Base-by-base conservation (phyloP, 2,329 filamentous ascomycete genomes). In the Ceratocystis diversiconidia region DNA sequence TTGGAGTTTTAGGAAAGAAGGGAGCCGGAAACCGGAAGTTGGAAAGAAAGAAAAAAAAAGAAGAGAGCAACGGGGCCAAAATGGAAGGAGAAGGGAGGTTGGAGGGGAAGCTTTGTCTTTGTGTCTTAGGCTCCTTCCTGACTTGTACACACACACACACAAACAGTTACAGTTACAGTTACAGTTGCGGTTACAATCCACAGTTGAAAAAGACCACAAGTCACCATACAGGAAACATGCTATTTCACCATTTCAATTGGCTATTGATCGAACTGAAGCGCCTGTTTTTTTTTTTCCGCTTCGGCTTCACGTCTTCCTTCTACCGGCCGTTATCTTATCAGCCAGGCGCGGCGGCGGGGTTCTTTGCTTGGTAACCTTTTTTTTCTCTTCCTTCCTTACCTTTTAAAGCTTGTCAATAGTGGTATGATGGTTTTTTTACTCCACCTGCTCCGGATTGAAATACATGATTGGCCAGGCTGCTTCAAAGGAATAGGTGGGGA, bases 301-400 rank as follows among this genome's bases (percentile, higher is more conserved):
- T 59, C 55, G 55, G 55, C 55, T 59, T 59, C 25, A 59, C 7
- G 19, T 30, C 55, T 30, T 59, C 55, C 55, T 36, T 32, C 28
- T 32, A n/a, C 55, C 25, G 55, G 7, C 8, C 25, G 55, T 64
- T 66, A 64, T 66, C 65, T 64, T 66, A 66, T 66, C 61, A 30
- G 59, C 52, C 28, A 32, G 57, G 48, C 65, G 52, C 30, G 25
- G 60, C 50, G 50, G 63, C 57, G 63, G 63, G 63, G 30, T n/a
- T 50, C 6, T 41, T 41, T 41, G 12, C 36, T 41, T 52, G 30
- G 44, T 41, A 46, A 22, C 25, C 46, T 59, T 44, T 55, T 5
- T 19, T 41, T 46, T 44, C 41, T 5, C 30, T 41, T 19, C 36
- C 36, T 41, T 41, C 36, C 36, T 41, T 41, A 32, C 25, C 12